Evolutionary conservation across 805 yeast genomes (phyloP), one percentile per base, ranked within the genome.

Genomic region (Yarrowia deformans): DNA sequence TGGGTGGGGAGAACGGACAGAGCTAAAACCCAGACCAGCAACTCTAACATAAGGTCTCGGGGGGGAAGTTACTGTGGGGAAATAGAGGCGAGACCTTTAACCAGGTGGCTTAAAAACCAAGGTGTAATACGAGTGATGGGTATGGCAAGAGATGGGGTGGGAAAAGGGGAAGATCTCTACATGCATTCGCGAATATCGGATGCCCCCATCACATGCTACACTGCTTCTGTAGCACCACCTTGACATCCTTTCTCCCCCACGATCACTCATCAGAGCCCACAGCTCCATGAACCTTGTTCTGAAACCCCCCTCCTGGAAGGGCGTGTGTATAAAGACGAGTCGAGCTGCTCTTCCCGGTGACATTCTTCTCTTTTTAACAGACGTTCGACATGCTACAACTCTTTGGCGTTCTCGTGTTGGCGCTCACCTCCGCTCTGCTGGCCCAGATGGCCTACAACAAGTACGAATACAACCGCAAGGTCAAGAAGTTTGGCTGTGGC

Each of bases 371-470:
- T 23, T 2, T 23, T 23, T 23, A 2, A 23, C 29, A 23, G 29
- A 23, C 29, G 29, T 23, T 23, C 29, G 29, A 32, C 13, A 60
- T 60, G 66, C 34, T 60, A 19, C 66, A 60, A 16, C 52, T 45
- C 42, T 43, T 60, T 34, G 66, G 42, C 40, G 42, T 60, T n/a
- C 40, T 60, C 10, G 34, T 60, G 32, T 23, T 60, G 52, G 66
- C 66, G 39, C 52, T 60, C 9, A 18, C 66, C n/a, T 12, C 66
- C 16, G 66, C 66, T 2, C 40, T 43, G n/a, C 8, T 60, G 18
- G 66, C 66, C 16, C 68, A 63, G 39, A 6, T 35, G 56, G 56
- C 48, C 56, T 63, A 63, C 56, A 48, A 63, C 46, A 63, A 63
- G 45, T 63, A 48, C 32, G 68, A 48, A 14, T 48, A 63, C 56